Evolutionary conservation across 1,139 yeast species (phyloP).

Genomic region (Zygotorulaspora mrakii): DNA sequence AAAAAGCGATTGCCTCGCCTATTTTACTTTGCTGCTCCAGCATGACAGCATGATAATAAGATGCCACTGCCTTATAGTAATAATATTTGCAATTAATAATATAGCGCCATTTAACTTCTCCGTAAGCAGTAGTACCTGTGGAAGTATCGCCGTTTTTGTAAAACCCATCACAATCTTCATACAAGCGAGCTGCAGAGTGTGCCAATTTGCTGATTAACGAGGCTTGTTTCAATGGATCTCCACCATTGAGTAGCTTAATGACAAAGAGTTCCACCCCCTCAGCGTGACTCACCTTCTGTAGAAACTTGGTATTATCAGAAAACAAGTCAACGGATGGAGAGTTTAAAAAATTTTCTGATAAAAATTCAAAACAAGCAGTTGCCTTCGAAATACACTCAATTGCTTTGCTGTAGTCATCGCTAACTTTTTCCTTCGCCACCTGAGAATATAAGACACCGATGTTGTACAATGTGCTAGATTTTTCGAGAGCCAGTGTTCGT

Average conservation of each 20-base stretch:
- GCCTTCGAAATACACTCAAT: conserved; percentile 67
- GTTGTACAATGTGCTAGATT: conserved; percentile 79
- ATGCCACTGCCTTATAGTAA: conserved; percentile 47
- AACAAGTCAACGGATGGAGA: conserved; percentile 82
- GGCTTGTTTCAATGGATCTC: conserved; percentile 44
- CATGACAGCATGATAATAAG: conserved; percentile 42
- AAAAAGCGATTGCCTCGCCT: conserved; percentile 75
- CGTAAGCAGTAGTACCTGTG: conserved; percentile 40
- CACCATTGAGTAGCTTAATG: conserved; percentile 51
- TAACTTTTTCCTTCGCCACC: conserved; percentile 41
- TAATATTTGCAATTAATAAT: conserved; percentile 43
- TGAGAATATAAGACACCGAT: conserved; percentile 56
- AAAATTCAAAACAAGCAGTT: conserved; percentile 70
- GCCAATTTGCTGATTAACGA: conserved; percentile 73
- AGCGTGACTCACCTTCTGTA: conserved; percentile 66
- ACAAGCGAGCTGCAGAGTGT: conserved; percentile 54
- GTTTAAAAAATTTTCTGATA: conserved; percentile 79
- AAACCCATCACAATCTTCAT: conserved; percentile 49
- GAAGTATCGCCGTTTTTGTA: conserved; percentile 46
- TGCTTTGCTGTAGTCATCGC: conserved; percentile 55
- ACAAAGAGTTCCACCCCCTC: conserved; percentile 87
- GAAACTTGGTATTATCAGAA: conserved; percentile 64
- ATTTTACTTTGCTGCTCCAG: conserved; percentile 47
- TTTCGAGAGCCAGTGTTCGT: conserved; percentile 77
- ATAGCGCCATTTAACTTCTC: conserved; percentile 41